Evolutionary conservation across 805 yeast genomes (phyloP), one percentile per base, ranked within the genome.

Genomic region (Sugiyamaella boreocaroliniensis): DNA sequence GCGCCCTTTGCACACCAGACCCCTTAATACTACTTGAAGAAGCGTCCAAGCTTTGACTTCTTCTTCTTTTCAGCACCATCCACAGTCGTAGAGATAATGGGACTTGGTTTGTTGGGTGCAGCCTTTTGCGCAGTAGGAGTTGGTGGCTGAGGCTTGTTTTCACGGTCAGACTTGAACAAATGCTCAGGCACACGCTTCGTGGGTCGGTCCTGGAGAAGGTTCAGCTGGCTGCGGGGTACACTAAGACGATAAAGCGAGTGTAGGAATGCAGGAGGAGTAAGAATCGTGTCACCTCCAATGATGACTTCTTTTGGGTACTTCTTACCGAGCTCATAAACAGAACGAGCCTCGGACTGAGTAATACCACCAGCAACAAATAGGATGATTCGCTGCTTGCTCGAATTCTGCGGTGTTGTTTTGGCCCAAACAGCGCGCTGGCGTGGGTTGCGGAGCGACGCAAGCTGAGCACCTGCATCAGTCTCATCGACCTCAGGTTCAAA

Each of bases 321-420:
- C 15, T 71, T 68, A 8, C 88, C 78, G 46, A 89, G 74, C 57
- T 87, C 92, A 60, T 86, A 83, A 3, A 83, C 82, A 11, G 87
- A 77, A 56, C 92, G 78, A 29, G 85, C 71, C 67, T 93, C 99
- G 1, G 90, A 78, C 58, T 84, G 80, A 0, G 98, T 88, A 18
- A 86, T 69, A 8, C 98, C 99, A 19, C 99, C 99, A 1, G 95
- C 85, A 26, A 89, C 78, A 63, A 82, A 93, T 52, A 89, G 79
- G 58, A 90, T 79, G 7, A 90, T 73, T 48, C 93, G 73, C 64
- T 88, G 96, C 58, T 81, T 73, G 46, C 74, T 72, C 2, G 70
- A 71, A 45, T 65, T 70, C 41, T 58, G 63, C 47, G 63, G 54
- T 3, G 67, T 65, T 16, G 74, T 71, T 54, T 77, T 80, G 2